phyloP scores from a whole-genome alignment of 768 basidiomycete species.

The Daedaleopsis nitida region DNA sequence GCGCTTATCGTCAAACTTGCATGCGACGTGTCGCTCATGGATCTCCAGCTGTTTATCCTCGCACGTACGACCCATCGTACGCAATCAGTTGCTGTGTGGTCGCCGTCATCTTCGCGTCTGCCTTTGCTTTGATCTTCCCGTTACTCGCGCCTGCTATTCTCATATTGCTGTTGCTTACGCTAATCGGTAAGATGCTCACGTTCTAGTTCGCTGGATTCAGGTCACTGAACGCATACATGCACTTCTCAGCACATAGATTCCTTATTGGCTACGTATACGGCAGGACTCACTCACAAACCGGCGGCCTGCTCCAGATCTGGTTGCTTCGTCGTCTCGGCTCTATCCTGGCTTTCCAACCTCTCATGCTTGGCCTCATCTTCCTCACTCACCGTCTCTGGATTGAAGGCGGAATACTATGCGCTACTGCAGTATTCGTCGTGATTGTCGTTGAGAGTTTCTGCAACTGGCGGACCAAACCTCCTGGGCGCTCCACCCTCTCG shows the following conservation, averaged over 20 bases:
- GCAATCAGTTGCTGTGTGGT: slow-evolving; percentile 67
- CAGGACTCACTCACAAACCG: slow-evolving; percentile 72
- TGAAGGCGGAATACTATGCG: slow-evolving; percentile 66
- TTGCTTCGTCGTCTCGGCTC: slow-evolving; percentile 71
- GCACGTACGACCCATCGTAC: slow-evolving; percentile 68
- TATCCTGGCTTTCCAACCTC: slow-evolving; percentile 71
- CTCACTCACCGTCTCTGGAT: slow-evolving; percentile 69
- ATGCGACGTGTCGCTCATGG: neutral
- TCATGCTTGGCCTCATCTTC: slow-evolving; percentile 73
- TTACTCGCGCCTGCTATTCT: slow-evolving; percentile 72
- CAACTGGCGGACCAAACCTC: slow-evolving; percentile 47
- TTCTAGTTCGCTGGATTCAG: neutral
- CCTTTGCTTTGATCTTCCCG: slow-evolving; percentile 76
- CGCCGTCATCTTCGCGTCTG: slow-evolving; percentile 70
- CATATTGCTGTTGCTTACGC: slow-evolving; percentile 61
- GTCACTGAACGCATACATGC: neutral
- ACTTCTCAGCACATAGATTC: slow-evolving; percentile 70
- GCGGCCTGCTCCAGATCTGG: slow-evolving; percentile 76
- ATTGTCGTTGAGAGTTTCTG: slow-evolving; percentile 65
- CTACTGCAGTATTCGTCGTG: slow-evolving; percentile 53
- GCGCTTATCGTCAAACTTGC: slow-evolving; percentile 25
- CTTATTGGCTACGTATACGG: slow-evolving; percentile 79
- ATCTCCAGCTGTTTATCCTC: slow-evolving; percentile 63
- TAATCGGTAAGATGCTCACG: slow-evolving; percentile 52
- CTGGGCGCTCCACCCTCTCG: slow-evolving; percentile 52